Evolutionary conservation across 306 rosid genomes (phyloP).

Genomic region (Parietaria judaica): DNA sequence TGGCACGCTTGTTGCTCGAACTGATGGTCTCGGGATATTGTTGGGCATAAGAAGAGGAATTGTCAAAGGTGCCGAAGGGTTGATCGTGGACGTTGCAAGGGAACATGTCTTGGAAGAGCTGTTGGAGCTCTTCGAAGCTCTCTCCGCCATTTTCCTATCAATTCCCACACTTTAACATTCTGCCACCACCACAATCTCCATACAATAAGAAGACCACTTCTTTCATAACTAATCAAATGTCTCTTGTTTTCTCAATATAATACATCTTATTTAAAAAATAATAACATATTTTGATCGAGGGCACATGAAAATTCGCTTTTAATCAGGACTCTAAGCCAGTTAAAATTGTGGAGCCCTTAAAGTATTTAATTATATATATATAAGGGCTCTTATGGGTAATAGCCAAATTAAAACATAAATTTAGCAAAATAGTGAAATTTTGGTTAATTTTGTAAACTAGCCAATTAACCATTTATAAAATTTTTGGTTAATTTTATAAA

Average conservation of each 20-base stretch:
- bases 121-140: conserved; percentile 75
- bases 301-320: too few species aligned
- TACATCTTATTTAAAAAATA: too few species aligned
- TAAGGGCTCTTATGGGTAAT: too few species aligned
- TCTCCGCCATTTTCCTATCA: conserved; percentile 66
- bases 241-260: background rate
- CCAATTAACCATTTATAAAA: too few species aligned
- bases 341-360: too few species aligned
- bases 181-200: background rate
- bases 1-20: conserved; percentile 54
- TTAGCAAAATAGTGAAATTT: too few species aligned
- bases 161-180: background rate
- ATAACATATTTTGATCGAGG: too few species aligned
- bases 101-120: conserved; percentile 78
- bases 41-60: conserved; percentile 8
- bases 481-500: too few species aligned
- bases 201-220: background rate
- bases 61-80: conserved; percentile 2
- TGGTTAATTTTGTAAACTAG: too few species aligned
- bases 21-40: background rate
- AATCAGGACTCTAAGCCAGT: too few species aligned
- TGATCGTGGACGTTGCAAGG: conserved; percentile 26
- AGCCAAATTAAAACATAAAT: too few species aligned
- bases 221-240: background rate
- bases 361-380: too few species aligned